phyloP scores from a whole-genome alignment of 1,139 yeast species.

The Nakaseomyces sp. region DNA sequence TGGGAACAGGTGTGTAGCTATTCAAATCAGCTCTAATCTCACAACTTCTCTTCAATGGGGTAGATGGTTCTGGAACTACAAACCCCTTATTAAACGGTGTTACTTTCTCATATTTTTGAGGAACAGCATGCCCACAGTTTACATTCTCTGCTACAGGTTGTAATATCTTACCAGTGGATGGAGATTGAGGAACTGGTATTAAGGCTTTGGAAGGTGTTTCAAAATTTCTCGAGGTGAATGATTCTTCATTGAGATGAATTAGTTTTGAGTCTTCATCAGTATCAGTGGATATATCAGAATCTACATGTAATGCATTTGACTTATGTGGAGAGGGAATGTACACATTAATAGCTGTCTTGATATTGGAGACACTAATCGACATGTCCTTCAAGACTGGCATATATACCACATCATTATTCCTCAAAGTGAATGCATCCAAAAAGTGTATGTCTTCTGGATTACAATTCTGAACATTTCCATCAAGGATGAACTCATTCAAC shows the following conservation, averaged over 20 bases:
- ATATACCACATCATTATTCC: not conserved
- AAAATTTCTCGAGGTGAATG: not conserved
- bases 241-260: not conserved
- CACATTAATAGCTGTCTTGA: not conserved
- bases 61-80: not conserved
- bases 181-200: slow-evolving; percentile 6
- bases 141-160: not conserved
- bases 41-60: not conserved
- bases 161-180: slow-evolving; percentile 2
- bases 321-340: not conserved
- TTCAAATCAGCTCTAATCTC: not conserved
- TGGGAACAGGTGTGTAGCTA: not conserved
- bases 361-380: not conserved
- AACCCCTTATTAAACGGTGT: not conserved
- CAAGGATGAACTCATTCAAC: not conserved
- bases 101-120: not conserved
- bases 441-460: not conserved
- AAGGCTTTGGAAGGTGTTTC: slow-evolving; percentile 4
- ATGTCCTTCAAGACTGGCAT: not conserved
- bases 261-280: not conserved
- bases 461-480: not conserved
- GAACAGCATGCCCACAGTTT: not conserved
- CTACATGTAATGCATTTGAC: not conserved
- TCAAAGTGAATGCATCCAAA: not conserved
- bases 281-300: not conserved